phyloP scores from a whole-genome alignment of 2,329 filamentous ascomycete species.

The Triangularia setosa region DNA sequence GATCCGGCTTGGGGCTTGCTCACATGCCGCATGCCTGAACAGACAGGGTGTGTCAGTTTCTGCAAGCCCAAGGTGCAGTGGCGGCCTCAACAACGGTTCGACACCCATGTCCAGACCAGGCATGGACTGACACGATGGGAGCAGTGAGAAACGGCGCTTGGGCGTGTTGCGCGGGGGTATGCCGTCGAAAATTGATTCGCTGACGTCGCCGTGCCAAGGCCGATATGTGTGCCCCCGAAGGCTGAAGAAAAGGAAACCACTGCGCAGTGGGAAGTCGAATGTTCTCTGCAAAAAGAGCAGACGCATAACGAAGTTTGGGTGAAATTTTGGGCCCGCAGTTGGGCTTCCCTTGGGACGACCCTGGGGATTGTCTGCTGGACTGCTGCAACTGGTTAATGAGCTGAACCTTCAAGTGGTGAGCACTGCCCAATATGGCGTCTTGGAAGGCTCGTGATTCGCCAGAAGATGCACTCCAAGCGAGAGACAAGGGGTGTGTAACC shows the following conservation, averaged over 20 bases:
- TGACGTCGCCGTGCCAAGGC: background rate
- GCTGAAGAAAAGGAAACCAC: constrained; percentile 4
- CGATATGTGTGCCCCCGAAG: background rate
- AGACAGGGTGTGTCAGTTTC: background rate
- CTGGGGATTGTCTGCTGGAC: background rate
- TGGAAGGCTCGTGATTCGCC: constrained; percentile 1
- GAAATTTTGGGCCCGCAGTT: background rate
- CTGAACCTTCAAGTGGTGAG: constrained; percentile 1
- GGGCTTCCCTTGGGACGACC: background rate
- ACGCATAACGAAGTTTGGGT: background rate
- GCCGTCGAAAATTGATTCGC: background rate
- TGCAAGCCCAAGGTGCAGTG: background rate
- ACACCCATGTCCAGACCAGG: background rate
- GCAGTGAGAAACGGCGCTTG: background rate
- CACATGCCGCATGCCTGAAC: background rate
- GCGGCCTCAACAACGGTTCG: background rate
- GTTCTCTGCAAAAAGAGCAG: background rate
- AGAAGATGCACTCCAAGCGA: background rate
- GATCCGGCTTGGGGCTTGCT: background rate
- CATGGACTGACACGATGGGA: background rate
- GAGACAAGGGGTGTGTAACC: background rate
- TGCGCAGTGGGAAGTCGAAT: background rate
- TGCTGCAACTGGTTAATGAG: background rate
- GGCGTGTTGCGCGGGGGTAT: background rate
- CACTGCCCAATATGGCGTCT: constrained; percentile 6